Base-by-base conservation (phyloP, 306 rosid species). In the Comarum palustre region DNA sequence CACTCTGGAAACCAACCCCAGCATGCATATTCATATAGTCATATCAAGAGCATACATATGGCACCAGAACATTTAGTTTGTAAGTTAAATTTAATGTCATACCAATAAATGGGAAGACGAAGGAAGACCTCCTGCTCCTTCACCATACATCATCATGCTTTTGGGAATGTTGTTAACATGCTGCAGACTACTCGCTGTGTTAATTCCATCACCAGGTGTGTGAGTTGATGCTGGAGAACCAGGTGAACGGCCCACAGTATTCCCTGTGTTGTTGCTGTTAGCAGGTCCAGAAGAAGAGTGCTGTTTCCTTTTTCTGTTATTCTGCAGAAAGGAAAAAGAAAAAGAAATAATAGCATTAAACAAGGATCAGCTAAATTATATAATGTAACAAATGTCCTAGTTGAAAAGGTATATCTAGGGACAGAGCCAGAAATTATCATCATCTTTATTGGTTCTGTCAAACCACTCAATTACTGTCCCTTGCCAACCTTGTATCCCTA, bases 261-360 rank as follows among this genome's bases (percentile, higher is more conserved):
- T 93, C 79, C 97, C 98, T 62, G 98, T 93, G 73, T 96, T 90
- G 36, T 90, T 87, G 82, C 98, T 93, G 81, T 93, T 89, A 67
- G 96, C 97, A 79, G 97, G 84, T 74, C 98, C 98, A 29, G 98
- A 90, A 50, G 97, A 89, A 52, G 97, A 82, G 78, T 93, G 98
- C 65, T 91, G 96, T 84, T 83, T 93, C 89, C 98, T 87, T 81
- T 93, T 93, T 55, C 98, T 90, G 78, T 82, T 84, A 70, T 82
- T 87, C 97, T 91, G 82, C 80, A 48, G 74, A 50, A 73, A 52
- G 29, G 16, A 41, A 76, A 68, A 78, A 75, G 27, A 52, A 50
- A 50, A 13, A 47, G 19, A 17, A 58, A 58, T 13, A 60, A 31
- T 4, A 16, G 43, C 17, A 67, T 82, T 29, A 71, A 50, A 72